Evolutionary conservation across 176 grass and related monocot genomes (phyloP).

Genomic region (Saccharum spontaneum): DNA sequence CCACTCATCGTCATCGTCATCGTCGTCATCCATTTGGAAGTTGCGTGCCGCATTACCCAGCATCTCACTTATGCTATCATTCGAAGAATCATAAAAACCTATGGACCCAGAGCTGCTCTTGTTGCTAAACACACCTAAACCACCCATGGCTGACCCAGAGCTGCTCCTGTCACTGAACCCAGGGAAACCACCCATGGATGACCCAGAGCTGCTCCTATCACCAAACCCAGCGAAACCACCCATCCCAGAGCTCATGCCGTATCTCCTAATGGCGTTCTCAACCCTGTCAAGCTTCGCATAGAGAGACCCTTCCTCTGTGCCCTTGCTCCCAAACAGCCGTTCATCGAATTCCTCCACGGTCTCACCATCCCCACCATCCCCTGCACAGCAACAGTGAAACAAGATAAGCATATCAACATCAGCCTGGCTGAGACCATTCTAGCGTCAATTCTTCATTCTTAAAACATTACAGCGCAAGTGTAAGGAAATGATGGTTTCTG

Average conservation of each 20-base stretch:
- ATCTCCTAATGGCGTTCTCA: slow-evolving; percentile 33
- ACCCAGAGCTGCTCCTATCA: slow-evolving; percentile 14
- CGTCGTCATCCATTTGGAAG: slow-evolving; percentile 39
- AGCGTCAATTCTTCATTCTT: slow-evolving; percentile 19
- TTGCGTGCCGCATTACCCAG: slow-evolving; percentile 40
- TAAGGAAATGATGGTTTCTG: neutral
- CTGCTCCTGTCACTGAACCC: neutral
- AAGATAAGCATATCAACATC: slow-evolving; percentile 13
- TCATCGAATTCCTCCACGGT: slow-evolving; percentile 46
- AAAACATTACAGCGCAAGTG: neutral
- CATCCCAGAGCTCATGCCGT: slow-evolving; percentile 15
- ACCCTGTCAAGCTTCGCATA: slow-evolving; percentile 55
- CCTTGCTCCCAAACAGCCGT: slow-evolving; percentile 42
- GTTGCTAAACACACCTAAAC: neutral
- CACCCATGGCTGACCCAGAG: slow-evolving; percentile 29
- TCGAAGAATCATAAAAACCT: slow-evolving; percentile 47
- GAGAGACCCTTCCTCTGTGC: slow-evolving; percentile 11
- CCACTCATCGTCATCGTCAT: slow-evolving; percentile 11
- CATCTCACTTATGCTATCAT: slow-evolving; percentile 65
- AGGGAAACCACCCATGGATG: slow-evolving; percentile 22
- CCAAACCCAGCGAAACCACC: neutral
- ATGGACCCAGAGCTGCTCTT: slow-evolving; percentile 30
- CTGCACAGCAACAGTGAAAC: slow-evolving; percentile 22
- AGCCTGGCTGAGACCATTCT: neutral
- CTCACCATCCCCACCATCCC: slow-evolving; percentile 1